phyloP scores from a whole-genome alignment of 2,329 filamentous ascomycete genomes.

The Bipolaris zeicola region DNA sequence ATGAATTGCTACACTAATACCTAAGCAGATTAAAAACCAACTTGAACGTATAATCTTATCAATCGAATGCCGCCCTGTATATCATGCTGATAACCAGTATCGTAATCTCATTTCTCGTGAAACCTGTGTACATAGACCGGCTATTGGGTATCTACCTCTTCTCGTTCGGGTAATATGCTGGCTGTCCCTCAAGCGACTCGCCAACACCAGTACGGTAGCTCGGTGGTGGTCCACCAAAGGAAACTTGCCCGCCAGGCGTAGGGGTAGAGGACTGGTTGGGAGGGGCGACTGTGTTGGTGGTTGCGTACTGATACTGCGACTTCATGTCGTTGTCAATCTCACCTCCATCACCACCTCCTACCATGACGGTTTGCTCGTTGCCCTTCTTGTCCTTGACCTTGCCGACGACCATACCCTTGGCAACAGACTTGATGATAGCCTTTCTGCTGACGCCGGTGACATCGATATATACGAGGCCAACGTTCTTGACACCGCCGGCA shows the following conservation, averaged over 20 bases:
- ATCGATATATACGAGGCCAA: conserved; percentile 96
- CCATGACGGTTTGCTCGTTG: conserved; percentile 67
- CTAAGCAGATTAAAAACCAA: not conserved
- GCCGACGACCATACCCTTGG: conserved; percentile 91
- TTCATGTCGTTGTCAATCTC: conserved; percentile 48
- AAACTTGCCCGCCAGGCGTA: conserved; percentile 38
- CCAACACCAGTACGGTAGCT: conserved; percentile 44
- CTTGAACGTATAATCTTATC: not conserved
- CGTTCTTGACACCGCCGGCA: conserved; percentile 90
- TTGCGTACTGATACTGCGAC: conserved; percentile 29
- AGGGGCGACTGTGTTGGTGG: conserved; percentile 37
- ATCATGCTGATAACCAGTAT: conserved; percentile 8
- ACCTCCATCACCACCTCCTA: conserved; percentile 68
- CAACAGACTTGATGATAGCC: conserved; percentile 91
- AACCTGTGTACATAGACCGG: not conserved
- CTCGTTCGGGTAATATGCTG: conserved; percentile 43
- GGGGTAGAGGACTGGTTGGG: conserved; percentile 28
- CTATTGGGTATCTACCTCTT: conserved; percentile 31
- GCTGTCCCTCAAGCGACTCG: conserved; percentile 45
- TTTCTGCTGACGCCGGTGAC: conserved; percentile 88
- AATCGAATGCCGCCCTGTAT: not conserved
- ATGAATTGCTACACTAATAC: not conserved
- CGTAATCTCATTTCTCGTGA: conserved; percentile 33
- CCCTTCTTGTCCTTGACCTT: conserved; percentile 77
- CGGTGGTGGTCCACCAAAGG: conserved; percentile 45